A percentile compares a stretch with the other conserved stretches of the same genome.
These are phyloP conservation scores for Astrocystis sublimbata DNA, from an alignment of 495 filamentous ascomycete species.

Conservation along the genomic window DNA sequence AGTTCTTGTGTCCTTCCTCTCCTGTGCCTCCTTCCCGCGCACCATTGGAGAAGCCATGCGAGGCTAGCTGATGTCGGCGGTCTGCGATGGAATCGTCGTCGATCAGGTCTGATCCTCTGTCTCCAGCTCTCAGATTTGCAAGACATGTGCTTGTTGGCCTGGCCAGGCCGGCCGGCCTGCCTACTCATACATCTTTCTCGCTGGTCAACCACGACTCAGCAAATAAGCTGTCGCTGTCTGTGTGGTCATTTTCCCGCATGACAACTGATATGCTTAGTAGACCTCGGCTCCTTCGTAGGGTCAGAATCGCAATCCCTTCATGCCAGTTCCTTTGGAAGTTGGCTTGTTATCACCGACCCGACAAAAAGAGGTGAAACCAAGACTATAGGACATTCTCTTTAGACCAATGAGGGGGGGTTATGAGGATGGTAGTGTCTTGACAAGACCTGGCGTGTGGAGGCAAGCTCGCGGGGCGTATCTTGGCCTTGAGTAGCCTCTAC, in stretches of 20 bases:
- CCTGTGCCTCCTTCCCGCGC: background rate
- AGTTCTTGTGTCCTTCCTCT: conserved; percentile 10
- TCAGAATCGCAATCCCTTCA: background rate
- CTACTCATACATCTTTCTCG: too few species aligned
- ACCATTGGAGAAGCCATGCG: background rate
- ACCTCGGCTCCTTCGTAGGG: background rate
- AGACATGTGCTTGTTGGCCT: too few species aligned
- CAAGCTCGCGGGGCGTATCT: too few species aligned
- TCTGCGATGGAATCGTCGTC: background rate
- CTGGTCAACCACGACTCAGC: background rate
- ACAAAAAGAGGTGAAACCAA: background rate
- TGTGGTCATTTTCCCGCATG: background rate
- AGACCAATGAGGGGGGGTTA: background rate
- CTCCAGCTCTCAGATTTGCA: too few species aligned
- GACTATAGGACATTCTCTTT: background rate
- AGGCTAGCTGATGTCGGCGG: background rate
- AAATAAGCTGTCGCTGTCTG: background rate
- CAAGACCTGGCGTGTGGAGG: too few species aligned
- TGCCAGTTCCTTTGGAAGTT: background rate
- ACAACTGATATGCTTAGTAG: background rate
- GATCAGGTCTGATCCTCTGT: too few species aligned
- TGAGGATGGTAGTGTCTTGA: background rate
- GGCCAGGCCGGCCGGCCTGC: too few species aligned
- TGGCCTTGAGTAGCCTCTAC: too few species aligned
- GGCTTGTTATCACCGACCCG: too few species aligned